Percentiles rank a stretch among this genome's conserved stretches.
These are phyloP conservation scores for Apiotrichum domesticum DNA, from an alignment of 1,284 basidiomycete genomes.

Conservation along the genomic window DNA sequence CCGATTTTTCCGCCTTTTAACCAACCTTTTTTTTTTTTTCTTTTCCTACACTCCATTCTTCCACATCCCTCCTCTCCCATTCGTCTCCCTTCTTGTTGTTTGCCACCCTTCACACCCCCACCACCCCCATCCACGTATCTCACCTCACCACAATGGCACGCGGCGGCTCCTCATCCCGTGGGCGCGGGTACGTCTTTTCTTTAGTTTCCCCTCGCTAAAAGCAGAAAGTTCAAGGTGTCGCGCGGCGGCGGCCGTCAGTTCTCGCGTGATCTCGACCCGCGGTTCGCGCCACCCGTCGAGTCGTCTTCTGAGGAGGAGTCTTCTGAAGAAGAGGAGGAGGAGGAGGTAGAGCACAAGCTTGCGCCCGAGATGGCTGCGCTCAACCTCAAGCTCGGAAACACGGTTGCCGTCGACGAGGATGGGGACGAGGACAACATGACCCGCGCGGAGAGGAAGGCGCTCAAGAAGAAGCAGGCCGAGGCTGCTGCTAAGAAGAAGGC, in stretches of 20 bases:
- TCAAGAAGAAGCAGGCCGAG: slow-evolving; percentile 60
- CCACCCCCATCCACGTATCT: not conserved
- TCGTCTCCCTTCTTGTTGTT: not conserved
- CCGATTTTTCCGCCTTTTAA: no score
- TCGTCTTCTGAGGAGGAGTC: slow-evolving; percentile 30
- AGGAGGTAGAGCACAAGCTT: slow-evolving; percentile 27
- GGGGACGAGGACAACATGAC: slow-evolving; percentile 52
- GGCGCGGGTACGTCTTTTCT: slow-evolving; percentile 34
- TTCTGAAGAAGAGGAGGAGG: slow-evolving; percentile 25
- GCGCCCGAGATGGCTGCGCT: slow-evolving; percentile 44
- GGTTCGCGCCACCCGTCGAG: slow-evolving; percentile 16
- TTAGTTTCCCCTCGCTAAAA: no score
- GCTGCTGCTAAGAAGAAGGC: slow-evolving; percentile 44
- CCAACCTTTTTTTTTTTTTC: no score
- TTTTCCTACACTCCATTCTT: no score
- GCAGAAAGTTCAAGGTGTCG: slow-evolving; percentile 68
- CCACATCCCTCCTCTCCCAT: no score
- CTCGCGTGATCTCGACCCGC: slow-evolving; percentile 53
- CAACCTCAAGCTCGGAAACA: slow-evolving; percentile 45
- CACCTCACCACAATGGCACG: slow-evolving; percentile 8
- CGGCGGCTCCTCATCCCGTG: slow-evolving; percentile 21
- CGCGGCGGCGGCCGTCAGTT: slow-evolving; percentile 79
- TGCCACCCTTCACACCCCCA: not conserved
- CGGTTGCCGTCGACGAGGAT: slow-evolving; percentile 34
- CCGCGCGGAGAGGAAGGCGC: slow-evolving; percentile 60